Base-by-base conservation (phyloP, 2,329 filamentous ascomycete genomes). In the Trichoderma gracile region DNA sequence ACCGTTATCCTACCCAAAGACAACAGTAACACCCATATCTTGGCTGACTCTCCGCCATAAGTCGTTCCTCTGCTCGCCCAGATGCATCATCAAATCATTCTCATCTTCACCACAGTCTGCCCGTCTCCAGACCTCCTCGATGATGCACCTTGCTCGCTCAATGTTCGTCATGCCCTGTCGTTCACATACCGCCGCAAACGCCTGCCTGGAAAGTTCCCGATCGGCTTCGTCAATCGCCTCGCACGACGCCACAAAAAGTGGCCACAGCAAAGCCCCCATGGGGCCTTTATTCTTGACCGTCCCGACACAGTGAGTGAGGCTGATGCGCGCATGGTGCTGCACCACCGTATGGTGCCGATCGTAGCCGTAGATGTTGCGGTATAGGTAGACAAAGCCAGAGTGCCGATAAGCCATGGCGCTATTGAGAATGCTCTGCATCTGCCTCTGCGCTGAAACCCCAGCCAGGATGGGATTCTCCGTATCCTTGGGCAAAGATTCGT, bases 151-250 rank as follows among this genome's bases (percentile, higher is more conserved):
- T 3, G 85, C 83, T 66, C 84, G 79, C 67, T 81, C 80, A 64
- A 89, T 88, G 69, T 89, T 89, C 19, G 81, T 81, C 86, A 89
- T 89, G 21, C 86, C 86, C 72, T 89, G 87, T 19, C 85, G 76
- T 60, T 77, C 79, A 65, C 84, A 81, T 9, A 87, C 78, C 5
- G 81, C 82, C 5, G 74, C 72, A 69, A 89, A 88, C 0, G 83
- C 78, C 62, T 77, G 76, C 27, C 78, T 73, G 4, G 86, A 84
- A 19, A 85, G 74, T 6, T 76, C 77, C 17, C 86, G 77, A 70
- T 89, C 86, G 9, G 75, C 77, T 1, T 73, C 69, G 17, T 72
- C 77, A 9, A 78, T 75, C 0, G 86, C 86, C 72, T 89, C 86
- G 70, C 86, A 88, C 1, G 84, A 81, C 2, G 85, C 83, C 10